Evolutionary conservation across 371 early-diverging fungal genomes (phyloP).

Genomic region (Rhizopus microsporus): DNA sequence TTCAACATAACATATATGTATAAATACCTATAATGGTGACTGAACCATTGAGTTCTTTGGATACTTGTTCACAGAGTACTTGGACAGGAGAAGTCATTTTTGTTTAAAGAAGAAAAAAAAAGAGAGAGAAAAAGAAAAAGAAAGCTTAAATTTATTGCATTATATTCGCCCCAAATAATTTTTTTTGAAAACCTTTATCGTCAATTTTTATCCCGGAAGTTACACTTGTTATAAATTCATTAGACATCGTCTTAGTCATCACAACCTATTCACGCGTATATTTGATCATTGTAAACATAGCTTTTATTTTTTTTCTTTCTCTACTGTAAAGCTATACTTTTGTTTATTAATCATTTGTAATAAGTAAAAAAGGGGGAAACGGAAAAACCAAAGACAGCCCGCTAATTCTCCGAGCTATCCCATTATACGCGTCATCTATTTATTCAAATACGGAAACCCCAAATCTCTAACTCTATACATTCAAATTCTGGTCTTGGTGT

Average conservation of each 20-base stretch:
- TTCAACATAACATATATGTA: background rate
- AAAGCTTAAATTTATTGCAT: constrained; percentile 15
- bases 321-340: background rate
- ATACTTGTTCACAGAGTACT: constrained; percentile 43
- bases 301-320: no score
- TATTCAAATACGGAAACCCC: constrained; percentile 27
- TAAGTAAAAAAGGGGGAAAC: background rate
- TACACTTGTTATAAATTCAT: no score
- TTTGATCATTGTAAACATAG: no score
- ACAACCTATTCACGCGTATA: no score
- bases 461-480: constrained; percentile 27
- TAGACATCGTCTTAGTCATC: no score
- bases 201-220: no score
- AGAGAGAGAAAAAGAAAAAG: constrained; percentile 17
- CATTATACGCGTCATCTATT: background rate
- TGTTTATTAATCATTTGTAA: background rate
- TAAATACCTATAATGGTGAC: constrained; percentile 55
- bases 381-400: background rate
- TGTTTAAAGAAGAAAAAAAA: constrained; percentile 12
- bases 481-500: constrained; percentile 33
- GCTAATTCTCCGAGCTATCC: background rate
- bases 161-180: background rate
- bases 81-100: constrained; percentile 34
- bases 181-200: no score
- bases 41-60: constrained; percentile 37